phyloP scores from a whole-genome alignment of 2,329 filamentous ascomycete genomes.

The Aspergillus ochraceoroseus region DNA sequence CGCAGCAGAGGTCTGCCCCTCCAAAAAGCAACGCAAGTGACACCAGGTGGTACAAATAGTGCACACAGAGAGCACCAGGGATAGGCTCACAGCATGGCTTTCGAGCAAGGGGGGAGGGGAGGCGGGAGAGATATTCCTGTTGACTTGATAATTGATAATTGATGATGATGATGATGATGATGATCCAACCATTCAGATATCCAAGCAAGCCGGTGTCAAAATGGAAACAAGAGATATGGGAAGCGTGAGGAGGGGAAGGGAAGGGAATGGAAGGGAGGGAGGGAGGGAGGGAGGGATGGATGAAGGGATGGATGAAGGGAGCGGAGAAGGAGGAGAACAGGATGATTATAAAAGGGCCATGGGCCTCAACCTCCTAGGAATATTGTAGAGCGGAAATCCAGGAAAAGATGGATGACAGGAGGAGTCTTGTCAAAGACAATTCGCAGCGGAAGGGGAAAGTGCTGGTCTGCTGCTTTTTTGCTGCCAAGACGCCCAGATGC shows the following conservation, averaged over 20 bases:
- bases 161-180: no score
- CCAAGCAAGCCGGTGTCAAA: neutral
- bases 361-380: conserved; percentile 15
- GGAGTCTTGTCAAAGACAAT: conserved; percentile 18
- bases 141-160: no score
- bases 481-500: conserved; percentile 32
- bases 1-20: conserved; percentile 16
- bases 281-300: conserved; percentile 6
- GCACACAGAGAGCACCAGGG: conserved; percentile 20
- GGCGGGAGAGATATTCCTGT: conserved; percentile 6
- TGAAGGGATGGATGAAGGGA: conserved; percentile 8
- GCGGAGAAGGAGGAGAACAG: conserved; percentile 11
- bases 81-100: conserved; percentile 25
- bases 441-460: conserved; percentile 20
- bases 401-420: conserved; percentile 21
- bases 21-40: conserved; percentile 19
- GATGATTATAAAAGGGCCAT: conserved; percentile 22
- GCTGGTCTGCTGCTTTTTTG: conserved; percentile 14
- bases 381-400: conserved; percentile 23
- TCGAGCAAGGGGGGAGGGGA: conserved; percentile 19
- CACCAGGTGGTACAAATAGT: conserved; percentile 23
- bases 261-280: conserved; percentile 8
- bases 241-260: conserved; percentile 6
- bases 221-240: conserved; percentile 10
- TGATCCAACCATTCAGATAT: no score